Evolutionary conservation across 1,284 basidiomycete species (phyloP).

Genomic region (Fereydounia khargensis): DNA sequence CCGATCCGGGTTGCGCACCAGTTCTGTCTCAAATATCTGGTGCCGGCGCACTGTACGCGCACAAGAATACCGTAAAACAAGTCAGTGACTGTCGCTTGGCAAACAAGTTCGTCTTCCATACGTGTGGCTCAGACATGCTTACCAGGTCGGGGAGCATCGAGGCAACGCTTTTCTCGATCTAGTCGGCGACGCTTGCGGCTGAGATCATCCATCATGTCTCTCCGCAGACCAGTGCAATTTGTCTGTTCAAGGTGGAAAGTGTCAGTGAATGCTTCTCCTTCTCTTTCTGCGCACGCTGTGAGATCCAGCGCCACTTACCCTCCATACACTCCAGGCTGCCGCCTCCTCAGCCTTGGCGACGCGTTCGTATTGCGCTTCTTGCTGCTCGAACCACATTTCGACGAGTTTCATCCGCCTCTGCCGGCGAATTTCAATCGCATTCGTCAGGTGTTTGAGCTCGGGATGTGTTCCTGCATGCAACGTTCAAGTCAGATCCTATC

Average conservation of each 20-base stretch:
- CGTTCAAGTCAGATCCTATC: too few relatives aligned
- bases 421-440: conserved; percentile 57
- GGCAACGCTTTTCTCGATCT: conserved; percentile 73
- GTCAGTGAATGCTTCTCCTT: too few relatives aligned
- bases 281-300: too few relatives aligned
- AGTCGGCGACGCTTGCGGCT: conserved; percentile 75
- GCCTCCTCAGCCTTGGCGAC: conserved; percentile 65
- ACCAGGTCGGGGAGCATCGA: conserved; percentile 70
- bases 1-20: conserved; percentile 45
- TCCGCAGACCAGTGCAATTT: conserved; percentile 63
- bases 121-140: background rate
- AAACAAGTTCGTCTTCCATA: too few relatives aligned
- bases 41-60: conserved; percentile 41
- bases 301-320: conserved; percentile 64
- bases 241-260: too few relatives aligned
- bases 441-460: conserved; percentile 73
- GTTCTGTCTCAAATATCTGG: conserved; percentile 54
- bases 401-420: conserved; percentile 56
- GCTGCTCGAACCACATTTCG: conserved; percentile 61
- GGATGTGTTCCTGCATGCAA: conserved; percentile 70
- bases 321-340: conserved; percentile 68
- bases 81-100: too few relatives aligned
- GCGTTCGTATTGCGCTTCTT: conserved; percentile 71
- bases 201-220: conserved; percentile 75
- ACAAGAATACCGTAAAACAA: too few relatives aligned